Base-by-base conservation (phyloP, 1,284 basidiomycete genomes). In the Chalciporus piperatoides region DNA sequence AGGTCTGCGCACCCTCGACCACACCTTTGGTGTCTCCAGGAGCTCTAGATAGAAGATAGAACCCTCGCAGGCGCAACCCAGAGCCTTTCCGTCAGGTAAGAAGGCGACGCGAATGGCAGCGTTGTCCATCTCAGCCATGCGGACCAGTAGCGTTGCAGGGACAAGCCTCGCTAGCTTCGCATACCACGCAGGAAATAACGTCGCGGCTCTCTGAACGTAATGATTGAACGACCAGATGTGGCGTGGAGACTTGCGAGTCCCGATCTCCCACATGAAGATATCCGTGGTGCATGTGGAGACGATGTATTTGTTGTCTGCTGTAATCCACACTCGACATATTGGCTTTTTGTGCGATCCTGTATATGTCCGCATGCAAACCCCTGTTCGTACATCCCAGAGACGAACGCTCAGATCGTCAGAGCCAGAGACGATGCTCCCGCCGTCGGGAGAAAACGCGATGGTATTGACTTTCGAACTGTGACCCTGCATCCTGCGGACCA, bases 381-480 rank as follows among this genome's bases (percentile, higher is more conserved):
- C 60, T 14, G 61, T 61, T 23, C 45, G 41, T 17, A 46, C 42
- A 23, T 65, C 59, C 62, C 62, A 63, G 9, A 65, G 39, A 42
- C 61, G 59, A 21, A 59, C 33, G 6, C 41, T 53, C 33, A 51
- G 48, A 24, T 62, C 61, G 10, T 51, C 43, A 5, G 62, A 62
- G 11, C 58, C 54, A 4, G 61, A 61, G 2, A 51, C 62, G 21
- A 63, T 51, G 10, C 36, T 45, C 23, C 6, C 46, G 4, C 32
- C 39, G 25, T 65, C 54, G 11, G 47, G 33, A 3, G 59, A 65
- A 41, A 63, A 59, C 5, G 59, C 49, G 38, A 63, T 50, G 19
- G 41, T 52, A 14, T 53, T 51, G 25, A 62, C 42, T 36, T 38
- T 47, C 15, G 52, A 46, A 25, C 27, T 23, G 42, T 58, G 59